Base-by-base conservation (phyloP, 331 rosid genomes). In the Erythrophleum ivorense region DNA sequence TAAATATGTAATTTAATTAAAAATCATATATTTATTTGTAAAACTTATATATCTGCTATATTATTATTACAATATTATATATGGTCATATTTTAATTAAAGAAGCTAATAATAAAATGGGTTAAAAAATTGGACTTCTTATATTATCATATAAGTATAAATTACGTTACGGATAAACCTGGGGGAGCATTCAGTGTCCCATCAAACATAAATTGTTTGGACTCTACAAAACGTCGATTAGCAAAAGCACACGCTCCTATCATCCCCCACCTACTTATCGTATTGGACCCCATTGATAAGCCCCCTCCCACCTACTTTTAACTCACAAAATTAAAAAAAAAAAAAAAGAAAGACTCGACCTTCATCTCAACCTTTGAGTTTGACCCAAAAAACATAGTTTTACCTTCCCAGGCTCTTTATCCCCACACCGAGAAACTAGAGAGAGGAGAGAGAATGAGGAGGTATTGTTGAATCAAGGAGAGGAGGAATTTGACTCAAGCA, bases 201-300 rank as follows among this genome's bases (percentile, higher is more conserved):
- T 36, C 5, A 36, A 36, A 36, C 40, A 46, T 46, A 7, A 46
- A 8, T 46, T 46, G 33, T 55, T 74, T 68, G 74, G 81, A 66
- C 2, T 38, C 66, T 13, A 10, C 0, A 15, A 66, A 53, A 9
- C 10, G 50, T 11, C 29, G 43, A 59, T 21, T 40, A 34, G 34
- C 74, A 83, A 77, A 62, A 62, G 83, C 70, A 65, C 34, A 36
- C 1, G 16, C 66, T 12, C 86, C 86, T 83, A 83, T 83, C 86
- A 71, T 65, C 62, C 76, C 31, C 79, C 59, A 83, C 79, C 80
- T 2, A 73, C 86, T 78, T 79, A 84, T 79, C 87, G 78, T 66
- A 55, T 66, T 73, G 72, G 73, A 63, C 68, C 79, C 80, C 64
- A 66, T 31, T 73, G 83, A 79, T 74, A 78, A 78, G 76, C 54